Percentiles rank a stretch among this genome's conserved stretches.
Evolutionary conservation across 192 early-diverging fungal genomes (phyloP).

Genomic region (Lunasporangiospora selenospora): DNA sequence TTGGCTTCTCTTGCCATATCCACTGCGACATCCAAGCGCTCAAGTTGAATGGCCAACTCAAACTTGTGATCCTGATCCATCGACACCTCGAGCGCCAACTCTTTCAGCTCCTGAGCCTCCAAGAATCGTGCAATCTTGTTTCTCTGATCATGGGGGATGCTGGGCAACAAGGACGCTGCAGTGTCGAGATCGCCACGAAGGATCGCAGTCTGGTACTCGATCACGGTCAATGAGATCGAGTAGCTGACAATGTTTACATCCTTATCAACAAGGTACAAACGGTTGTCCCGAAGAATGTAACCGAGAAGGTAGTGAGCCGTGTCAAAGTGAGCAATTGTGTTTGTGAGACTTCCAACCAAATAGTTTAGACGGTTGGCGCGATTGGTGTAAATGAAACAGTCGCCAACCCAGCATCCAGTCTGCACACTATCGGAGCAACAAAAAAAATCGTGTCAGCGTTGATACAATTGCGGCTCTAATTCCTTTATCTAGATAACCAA

Average conservation of each 20-base stretch:
- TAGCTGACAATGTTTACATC: constrained; percentile 91
- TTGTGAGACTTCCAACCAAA: constrained; percentile 92
- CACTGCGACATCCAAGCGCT: constrained; percentile 82
- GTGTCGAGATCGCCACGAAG: constrained; percentile 90
- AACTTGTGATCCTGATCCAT: constrained; percentile 96
- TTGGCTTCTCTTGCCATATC: constrained; percentile 85
- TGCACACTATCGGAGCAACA: constrained; percentile 68
- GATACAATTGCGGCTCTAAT: not conserved
- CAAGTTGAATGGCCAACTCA: constrained; percentile 91
- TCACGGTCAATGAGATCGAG: constrained; percentile 88
- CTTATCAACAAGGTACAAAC: constrained; percentile 95
- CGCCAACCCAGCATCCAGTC: constrained; percentile 97
- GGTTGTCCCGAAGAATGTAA: constrained; percentile 93
- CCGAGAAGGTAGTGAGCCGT: constrained; percentile 90
- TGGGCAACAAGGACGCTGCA: constrained; percentile 82
- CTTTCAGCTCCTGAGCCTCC: constrained; percentile 91
- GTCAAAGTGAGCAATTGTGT: constrained; percentile 97
- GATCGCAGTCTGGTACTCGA: constrained; percentile 99
- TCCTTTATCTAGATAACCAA: not conserved
- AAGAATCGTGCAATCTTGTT: constrained; percentile 95
- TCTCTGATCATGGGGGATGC: constrained; percentile 87
- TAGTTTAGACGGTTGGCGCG: constrained; percentile 92
- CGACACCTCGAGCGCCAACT: constrained; percentile 93
- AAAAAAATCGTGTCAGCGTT: constrained; percentile 1
- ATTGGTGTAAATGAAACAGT: constrained; percentile 99